Base-by-base conservation (phyloP, 345 rosid species). In the Camelina sativa region DNA sequence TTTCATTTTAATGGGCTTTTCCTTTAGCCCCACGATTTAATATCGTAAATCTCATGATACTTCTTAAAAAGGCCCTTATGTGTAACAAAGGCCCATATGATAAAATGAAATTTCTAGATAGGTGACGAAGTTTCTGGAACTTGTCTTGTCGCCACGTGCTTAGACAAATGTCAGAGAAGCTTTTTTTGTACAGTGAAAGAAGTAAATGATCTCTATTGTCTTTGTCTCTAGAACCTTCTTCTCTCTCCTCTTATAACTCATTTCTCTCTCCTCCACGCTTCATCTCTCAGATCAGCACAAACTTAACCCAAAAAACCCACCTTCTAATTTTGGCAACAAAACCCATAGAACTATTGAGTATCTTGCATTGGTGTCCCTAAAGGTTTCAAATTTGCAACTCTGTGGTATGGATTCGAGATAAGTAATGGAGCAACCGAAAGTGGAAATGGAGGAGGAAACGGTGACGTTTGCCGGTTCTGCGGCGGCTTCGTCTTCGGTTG, bases 361-460 rank as follows among this genome's bases (percentile, higher is more conserved):
- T 44, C 50, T 46, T 46, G 8, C 50, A 11, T 15, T 15, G 17
- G 28, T 25, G 1, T 43, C 48, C 13, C 7, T 5, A 46, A 47
- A 47, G 48, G 7, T 44, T 13, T 13, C 48, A 5, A 44, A 13
- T 13, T 44, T 44, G 48, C 48, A 46, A 15, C 50, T 16, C 52
- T 47, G 22, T n/a, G 4, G 3, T 16, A 77, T 77, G 80, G 72
- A 41, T 12, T 41, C 22, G 37, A 25, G 13, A 10, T 44, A 46
- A 22, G 1, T 5, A 58, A 85, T 81, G 86, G 82, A 81, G 60
- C 58, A 68, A 54, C 40, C 65, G 38, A 54, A 22, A 19, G 53
- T 51, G 8, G 84, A 84, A 64, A 6, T 41, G 0, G 86, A 88
- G 44, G 89, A 90, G 76, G 87, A 86, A 20, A 80, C 83, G 1